phyloP scores from a whole-genome alignment of 192 early-diverging fungal species.

The Linnemannia schmuckeri region DNA sequence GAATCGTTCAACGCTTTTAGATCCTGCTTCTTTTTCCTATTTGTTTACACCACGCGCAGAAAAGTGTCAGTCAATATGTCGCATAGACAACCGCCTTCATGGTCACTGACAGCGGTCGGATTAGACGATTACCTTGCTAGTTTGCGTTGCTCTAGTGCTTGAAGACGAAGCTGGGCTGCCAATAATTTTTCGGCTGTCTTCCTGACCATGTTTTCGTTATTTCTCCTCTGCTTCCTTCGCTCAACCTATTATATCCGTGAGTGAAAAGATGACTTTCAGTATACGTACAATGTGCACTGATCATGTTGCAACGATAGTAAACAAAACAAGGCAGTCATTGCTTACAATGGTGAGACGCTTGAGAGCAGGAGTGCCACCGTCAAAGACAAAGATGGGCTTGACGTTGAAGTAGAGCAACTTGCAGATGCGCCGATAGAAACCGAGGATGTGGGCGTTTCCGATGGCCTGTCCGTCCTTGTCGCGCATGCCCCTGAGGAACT shows the following conservation, averaged over 20 bases:
- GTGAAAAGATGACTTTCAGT: background rate
- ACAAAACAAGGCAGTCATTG: constrained; percentile 5
- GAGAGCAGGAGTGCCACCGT: constrained; percentile 89
- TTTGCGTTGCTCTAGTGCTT: constrained; percentile 66
- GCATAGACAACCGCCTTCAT: background rate
- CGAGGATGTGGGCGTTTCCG: constrained; percentile 88
- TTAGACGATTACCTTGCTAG: constrained; percentile 49
- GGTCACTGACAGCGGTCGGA: no score
- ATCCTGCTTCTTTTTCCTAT: constrained; percentile 55
- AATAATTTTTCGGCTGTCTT: constrained; percentile 88
- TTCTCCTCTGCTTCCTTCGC: constrained; percentile 60
- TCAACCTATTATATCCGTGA: constrained; percentile 61
- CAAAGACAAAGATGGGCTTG: constrained; percentile 97
- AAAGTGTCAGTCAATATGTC: background rate
- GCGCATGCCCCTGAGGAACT: constrained; percentile 95
- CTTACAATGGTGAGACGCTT: constrained; percentile 82
- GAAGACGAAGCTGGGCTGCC: constrained; percentile 80
- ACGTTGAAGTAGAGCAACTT: constrained; percentile 94
- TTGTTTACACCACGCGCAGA: background rate
- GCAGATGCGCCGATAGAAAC: constrained; percentile 94
- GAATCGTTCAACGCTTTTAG: constrained; percentile 27
- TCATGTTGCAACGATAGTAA: background rate
- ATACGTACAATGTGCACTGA: background rate
- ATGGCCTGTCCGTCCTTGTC: constrained; percentile 89
- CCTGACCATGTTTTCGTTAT: constrained; percentile 67